A percentile compares a stretch with the other conserved stretches of the same genome.
phyloP scores from a whole-genome alignment of 73 alveolate genomes.

The Effrenium voratum region DNA sequence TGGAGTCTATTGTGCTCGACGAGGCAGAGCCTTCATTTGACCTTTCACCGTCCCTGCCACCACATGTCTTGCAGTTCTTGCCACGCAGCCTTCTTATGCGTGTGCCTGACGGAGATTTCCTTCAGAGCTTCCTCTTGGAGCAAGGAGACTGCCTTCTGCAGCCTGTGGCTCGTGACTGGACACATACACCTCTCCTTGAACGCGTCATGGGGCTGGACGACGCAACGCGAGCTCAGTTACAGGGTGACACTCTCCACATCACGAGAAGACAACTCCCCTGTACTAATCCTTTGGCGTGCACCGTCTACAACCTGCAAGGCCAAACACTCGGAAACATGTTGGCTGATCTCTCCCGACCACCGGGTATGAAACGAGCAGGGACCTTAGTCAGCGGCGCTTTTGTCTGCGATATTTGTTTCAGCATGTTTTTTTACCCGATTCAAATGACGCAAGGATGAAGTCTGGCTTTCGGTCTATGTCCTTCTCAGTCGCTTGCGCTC shows the following conservation, averaged over 20 bases:
- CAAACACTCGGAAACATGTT: neutral
- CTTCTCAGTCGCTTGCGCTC: neutral
- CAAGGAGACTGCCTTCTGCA: neutral
- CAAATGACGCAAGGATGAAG: neutral
- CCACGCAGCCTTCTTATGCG: neutral
- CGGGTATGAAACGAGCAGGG: neutral
- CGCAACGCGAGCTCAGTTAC: neutral
- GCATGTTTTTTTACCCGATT: neutral
- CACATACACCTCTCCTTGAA: neutral
- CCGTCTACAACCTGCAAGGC: slow-evolving; percentile 17
- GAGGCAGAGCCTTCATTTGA: neutral
- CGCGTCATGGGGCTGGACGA: neutral
- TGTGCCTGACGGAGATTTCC: neutral
- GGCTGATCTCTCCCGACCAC: slow-evolving; percentile 9
- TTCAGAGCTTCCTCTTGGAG: neutral
- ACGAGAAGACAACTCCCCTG: neutral
- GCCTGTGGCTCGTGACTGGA: neutral
- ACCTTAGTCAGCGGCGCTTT: neutral
- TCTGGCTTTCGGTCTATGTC: neutral
- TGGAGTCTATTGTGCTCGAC: neutral
- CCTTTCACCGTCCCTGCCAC: neutral
- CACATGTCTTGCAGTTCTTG: neutral
- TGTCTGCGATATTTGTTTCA: neutral
- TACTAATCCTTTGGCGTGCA: slow-evolving; percentile 46
- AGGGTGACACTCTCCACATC: neutral